A percentile compares a stretch with the other conserved stretches of the same genome.
Evolutionary conservation across 768 basidiomycete genomes (phyloP).

Genomic region (Dioszegia crocea): DNA sequence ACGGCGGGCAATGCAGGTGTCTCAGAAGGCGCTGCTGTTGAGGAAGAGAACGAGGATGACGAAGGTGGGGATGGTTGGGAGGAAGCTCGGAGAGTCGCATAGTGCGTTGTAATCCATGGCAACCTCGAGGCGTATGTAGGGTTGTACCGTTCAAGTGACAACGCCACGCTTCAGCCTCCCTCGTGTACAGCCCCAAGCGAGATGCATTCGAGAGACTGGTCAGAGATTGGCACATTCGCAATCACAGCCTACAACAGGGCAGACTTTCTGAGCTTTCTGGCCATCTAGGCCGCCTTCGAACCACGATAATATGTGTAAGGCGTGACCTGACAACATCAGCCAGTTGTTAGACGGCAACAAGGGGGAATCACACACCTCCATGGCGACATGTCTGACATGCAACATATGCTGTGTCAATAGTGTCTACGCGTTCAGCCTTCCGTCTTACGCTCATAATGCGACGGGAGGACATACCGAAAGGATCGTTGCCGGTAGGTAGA

Average conservation of each 20-base stretch:
- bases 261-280: conserved; percentile 28
- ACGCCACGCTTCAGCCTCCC: too few species aligned
- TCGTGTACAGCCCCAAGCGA: too few species aligned
- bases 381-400: conserved; percentile 44
- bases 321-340: conserved; percentile 22
- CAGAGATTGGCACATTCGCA: conserved; percentile 41
- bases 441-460: neutral
- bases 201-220: neutral
- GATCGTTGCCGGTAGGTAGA: neutral
- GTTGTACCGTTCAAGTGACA: too few species aligned
- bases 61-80: conserved; percentile 22
- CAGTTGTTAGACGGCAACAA: neutral
- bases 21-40: too few species aligned
- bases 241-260: conserved; percentile 44
- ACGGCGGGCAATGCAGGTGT: neutral
- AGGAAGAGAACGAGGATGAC: conserved; percentile 6
- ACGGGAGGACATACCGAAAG: neutral
- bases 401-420: conserved; percentile 39
- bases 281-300: conserved; percentile 46
- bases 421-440: conserved; percentile 15
- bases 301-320: conserved; percentile 47
- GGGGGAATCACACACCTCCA: conserved; percentile 16
- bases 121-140: too few species aligned
- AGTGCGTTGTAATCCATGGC: too few species aligned
- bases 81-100: conserved; percentile 22